Conservation (phyloP, 1,284 basidiomycete genomes). For the Cerrena zonata region DNA sequence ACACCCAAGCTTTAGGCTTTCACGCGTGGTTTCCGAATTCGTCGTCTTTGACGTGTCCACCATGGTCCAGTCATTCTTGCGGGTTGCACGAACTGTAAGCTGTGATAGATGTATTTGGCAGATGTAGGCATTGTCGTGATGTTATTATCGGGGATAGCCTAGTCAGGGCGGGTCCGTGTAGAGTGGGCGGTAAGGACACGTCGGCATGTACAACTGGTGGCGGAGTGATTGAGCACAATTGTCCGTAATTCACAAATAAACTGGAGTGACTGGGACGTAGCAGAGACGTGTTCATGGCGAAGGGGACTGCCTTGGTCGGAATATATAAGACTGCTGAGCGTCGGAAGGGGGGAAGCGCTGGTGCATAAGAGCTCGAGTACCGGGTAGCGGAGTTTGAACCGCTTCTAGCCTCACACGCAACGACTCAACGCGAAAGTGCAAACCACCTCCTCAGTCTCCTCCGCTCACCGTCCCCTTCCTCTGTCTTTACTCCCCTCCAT, state of each 20-base stretch:
- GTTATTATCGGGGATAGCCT: not conserved
- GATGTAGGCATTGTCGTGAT: not conserved
- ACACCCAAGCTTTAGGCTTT: not conserved
- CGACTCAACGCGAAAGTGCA: conserved; percentile 16
- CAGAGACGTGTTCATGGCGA: not conserved
- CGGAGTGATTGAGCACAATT: no score
- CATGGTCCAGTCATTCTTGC: not conserved
- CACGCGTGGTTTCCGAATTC: not conserved
- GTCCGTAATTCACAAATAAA: no score
- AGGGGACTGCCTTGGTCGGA: not conserved
- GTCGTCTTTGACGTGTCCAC: not conserved
- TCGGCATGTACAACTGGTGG: not conserved
- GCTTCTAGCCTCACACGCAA: conserved; percentile 1
- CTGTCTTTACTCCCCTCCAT: conserved; percentile 14
- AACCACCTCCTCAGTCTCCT: conserved; percentile 21
- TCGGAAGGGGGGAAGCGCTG: not conserved
- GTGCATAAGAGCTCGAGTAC: not conserved
- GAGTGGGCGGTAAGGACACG: not conserved
- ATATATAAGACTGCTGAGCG: not conserved
- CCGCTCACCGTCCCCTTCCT: conserved; percentile 16
- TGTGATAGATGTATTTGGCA: not conserved
- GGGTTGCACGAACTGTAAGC: no score
- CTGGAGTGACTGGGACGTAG: no score
- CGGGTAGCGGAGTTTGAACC: not conserved
- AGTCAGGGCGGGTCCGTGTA: not conserved